Conservation (phyloP, 768 basidiomycete genomes). For the Tephrocybe sp. region DNA sequence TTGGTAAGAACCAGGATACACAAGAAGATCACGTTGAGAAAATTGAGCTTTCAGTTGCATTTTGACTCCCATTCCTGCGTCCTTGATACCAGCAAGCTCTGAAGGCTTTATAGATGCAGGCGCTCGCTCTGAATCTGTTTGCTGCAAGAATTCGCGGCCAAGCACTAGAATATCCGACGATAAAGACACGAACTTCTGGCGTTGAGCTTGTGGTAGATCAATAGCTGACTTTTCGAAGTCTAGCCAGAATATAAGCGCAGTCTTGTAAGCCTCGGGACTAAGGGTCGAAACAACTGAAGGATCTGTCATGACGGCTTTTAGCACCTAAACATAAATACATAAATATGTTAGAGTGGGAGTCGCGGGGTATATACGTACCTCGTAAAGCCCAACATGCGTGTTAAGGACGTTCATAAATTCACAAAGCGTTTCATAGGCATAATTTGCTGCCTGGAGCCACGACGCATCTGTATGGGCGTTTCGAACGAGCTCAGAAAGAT, state of each 20-base stretch:
- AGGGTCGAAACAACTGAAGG: constrained; percentile 62
- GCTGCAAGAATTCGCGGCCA: constrained; percentile 81
- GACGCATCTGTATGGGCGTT: constrained; percentile 86
- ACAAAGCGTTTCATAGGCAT: constrained; percentile 87
- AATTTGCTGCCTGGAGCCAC: constrained; percentile 85
- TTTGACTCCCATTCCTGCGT: constrained; percentile 72
- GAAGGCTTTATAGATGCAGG: constrained; percentile 67
- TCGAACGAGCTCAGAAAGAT: constrained; percentile 90
- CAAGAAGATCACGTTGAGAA: constrained; percentile 69
- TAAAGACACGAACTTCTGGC: constrained; percentile 81
- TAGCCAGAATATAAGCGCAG: constrained; percentile 90
- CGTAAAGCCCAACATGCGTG: constrained; percentile 86
- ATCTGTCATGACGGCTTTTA: constrained; percentile 69
- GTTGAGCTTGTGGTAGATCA: constrained; percentile 73
- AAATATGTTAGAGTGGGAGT: constrained; percentile 14
- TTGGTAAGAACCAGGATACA: constrained; percentile 85
- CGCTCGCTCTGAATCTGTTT: constrained; percentile 57
- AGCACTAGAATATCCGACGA: constrained; percentile 88
- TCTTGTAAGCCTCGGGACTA: constrained; percentile 73
- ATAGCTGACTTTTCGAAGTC: constrained; percentile 99
- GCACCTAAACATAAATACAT: constrained; percentile 44
- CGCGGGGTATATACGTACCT: constrained; percentile 50
- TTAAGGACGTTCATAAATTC: constrained; percentile 98
- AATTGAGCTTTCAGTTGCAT: constrained; percentile 74
- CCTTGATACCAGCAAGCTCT: constrained; percentile 71